Evolutionary conservation across 345 rosid genomes (phyloP).

Genomic region (Populus ilicifolia): DNA sequence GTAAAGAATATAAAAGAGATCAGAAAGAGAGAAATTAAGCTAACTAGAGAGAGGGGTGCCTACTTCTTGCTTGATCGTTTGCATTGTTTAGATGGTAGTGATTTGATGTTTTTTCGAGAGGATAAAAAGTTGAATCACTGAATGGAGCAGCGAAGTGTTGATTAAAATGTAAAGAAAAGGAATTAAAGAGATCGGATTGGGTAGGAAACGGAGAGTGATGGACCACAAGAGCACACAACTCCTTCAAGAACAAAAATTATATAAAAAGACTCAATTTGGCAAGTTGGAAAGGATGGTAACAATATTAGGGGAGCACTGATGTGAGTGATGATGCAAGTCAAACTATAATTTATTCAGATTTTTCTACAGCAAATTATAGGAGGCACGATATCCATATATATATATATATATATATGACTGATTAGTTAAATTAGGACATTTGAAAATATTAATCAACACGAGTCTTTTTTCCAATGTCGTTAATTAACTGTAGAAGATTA

Average conservation of each 20-base stretch:
- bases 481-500: no score
- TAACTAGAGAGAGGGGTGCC: not conserved
- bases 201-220: not conserved
- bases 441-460: not conserved
- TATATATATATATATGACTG: no score
- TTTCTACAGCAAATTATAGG: not conserved
- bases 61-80: not conserved
- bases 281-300: not conserved
- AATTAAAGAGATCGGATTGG: not conserved
- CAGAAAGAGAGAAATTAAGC: not conserved
- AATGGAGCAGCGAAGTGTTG: not conserved
- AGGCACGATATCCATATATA: not conserved
- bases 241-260: not conserved
- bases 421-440: not conserved
- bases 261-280: not conserved
- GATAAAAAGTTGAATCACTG: not conserved
- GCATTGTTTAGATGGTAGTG: not conserved
- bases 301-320: not conserved
- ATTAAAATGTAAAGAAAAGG: not conserved
- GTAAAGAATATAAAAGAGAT: not conserved
- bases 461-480: not conserved
- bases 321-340: conserved; percentile 3
- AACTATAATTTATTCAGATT: not conserved
- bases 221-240: not conserved
- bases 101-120: not conserved